These are phyloP conservation scores for Ilyonectria robusta DNA, from an alignment of 2,329 filamentous ascomycete genomes.

Conservation along the genomic window DNA sequence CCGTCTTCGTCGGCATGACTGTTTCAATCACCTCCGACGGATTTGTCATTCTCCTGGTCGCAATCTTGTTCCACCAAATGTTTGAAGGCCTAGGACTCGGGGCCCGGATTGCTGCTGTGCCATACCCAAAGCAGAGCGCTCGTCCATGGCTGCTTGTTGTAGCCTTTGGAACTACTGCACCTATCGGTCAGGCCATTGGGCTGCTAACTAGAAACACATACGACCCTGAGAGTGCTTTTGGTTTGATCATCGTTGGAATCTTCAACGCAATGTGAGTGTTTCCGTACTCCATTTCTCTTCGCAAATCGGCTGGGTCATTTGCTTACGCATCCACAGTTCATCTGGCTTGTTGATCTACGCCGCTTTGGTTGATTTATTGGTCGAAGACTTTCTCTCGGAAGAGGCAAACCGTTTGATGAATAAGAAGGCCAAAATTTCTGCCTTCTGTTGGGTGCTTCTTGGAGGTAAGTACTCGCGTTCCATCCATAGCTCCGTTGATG, in stretches of 20 bases:
- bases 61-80: slow-evolving; percentile 80
- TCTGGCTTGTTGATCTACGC: slow-evolving; percentile 74
- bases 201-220: slow-evolving; percentile 70
- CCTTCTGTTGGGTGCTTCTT: slow-evolving; percentile 65
- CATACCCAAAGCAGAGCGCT: slow-evolving; percentile 68
- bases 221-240: slow-evolving; percentile 74
- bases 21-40: slow-evolving; percentile 78
- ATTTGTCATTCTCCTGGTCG: slow-evolving; percentile 76
- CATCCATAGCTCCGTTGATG: too few species aligned
- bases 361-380: slow-evolving; percentile 73
- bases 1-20: slow-evolving; percentile 82
- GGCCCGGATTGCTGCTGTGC: slow-evolving; percentile 77
- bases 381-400: slow-evolving; percentile 75
- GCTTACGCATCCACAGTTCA: slow-evolving; percentile 58
- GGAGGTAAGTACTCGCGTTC: slow-evolving; percentile 59
- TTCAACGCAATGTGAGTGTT: slow-evolving; percentile 74
- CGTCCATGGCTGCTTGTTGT: slow-evolving; percentile 74
- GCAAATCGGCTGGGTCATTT: not conserved
- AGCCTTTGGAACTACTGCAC: slow-evolving; percentile 75
- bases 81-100: slow-evolving; percentile 80
- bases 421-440: slow-evolving; percentile 66
- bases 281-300: rapidly evolving
- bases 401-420: slow-evolving; percentile 65
- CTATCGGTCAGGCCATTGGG: slow-evolving; percentile 76
- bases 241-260: slow-evolving; percentile 73